Conservation (phyloP, 768 basidiomycete species). For the Rhodosporidiobolus odoratus region DNA sequence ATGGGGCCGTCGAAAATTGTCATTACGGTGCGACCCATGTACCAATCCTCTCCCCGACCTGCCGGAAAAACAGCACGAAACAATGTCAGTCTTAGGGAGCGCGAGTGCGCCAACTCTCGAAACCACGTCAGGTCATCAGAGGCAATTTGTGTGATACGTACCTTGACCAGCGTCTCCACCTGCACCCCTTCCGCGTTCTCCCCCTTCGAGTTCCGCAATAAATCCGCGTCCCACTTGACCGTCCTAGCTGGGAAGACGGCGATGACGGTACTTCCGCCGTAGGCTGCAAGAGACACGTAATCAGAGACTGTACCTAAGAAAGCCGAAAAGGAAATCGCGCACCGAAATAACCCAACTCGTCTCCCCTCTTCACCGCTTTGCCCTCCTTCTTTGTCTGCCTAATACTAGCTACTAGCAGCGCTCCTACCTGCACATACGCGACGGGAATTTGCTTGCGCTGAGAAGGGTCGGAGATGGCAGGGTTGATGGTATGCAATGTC, state of each 20-base stretch:
- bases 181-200: slow-evolving; percentile 35
- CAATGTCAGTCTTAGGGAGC: no score
- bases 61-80: no score
- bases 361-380: slow-evolving; percentile 50
- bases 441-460: no score
- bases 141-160: slow-evolving; percentile 36
- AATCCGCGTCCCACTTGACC: slow-evolving; percentile 52
- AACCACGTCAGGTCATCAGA: neutral
- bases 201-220: slow-evolving; percentile 55
- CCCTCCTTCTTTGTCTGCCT: slow-evolving; percentile 55
- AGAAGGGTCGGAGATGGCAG: slow-evolving; percentile 11
- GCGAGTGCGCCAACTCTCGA: no score
- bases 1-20: no score
- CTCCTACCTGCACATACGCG: slow-evolving; percentile 70
- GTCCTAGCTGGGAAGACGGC: slow-evolving; percentile 54
- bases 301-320: neutral
- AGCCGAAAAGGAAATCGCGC: slow-evolving; percentile 44
- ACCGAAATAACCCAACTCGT: slow-evolving; percentile 59
- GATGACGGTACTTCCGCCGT: slow-evolving; percentile 71
- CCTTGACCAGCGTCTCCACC: slow-evolving; percentile 67
- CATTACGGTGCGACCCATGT: neutral
- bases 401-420: slow-evolving; percentile 73
- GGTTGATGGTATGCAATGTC: neutral
- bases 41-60: slow-evolving; percentile 29
- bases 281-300: slow-evolving; percentile 42